Base-by-base conservation (phyloP, 768 basidiomycete species). In the Lactarius hengduanensis region DNA sequence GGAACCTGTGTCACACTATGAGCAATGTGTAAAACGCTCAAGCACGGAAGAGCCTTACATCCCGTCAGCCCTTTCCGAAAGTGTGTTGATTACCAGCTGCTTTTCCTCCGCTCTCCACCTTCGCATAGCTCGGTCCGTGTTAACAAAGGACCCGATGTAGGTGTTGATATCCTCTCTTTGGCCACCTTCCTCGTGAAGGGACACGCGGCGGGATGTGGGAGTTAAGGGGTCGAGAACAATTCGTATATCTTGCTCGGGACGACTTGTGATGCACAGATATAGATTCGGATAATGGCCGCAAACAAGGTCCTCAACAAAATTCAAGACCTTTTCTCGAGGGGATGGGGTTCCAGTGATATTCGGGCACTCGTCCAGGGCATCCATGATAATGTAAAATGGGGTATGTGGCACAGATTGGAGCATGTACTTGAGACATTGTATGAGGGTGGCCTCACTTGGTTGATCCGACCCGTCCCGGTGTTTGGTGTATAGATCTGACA, bases 291-390 rank as follows among this genome's bases (percentile, higher is more conserved):
- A 18, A 3, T 34, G 36, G 11, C 26, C 20, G 26, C 20, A 13
- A 8, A 45, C n/a, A 16, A 62, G 40, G 8, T 43, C 28, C n/a
- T 63, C 22, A 30, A 63, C 4, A 26, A 38, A 57, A 1, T 36
- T 18, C 3, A 63, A 11, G 5, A 63, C 34, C 32, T 22, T 36
- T 16, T 57, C 56, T 20, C 62, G 62, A 15, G 28, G 41, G 32
- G 43, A 47, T 11, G 54, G 56, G 0, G 22, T 57, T 36, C 43
- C 62, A 11, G 26, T 10, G 20, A 13, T 18, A n/a, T 57, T 26
- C 4, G 62, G 62, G 11, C 62, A 63, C 34, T 57, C 62, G n/a
- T 63, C 62, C 4, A 63, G 9, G 0, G 54, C 62, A 20, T 62
- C 62, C 7, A 62, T 1, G 7, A 62, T 22, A 10, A 57, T 34